Base-by-base conservation (phyloP, 192 early-diverging fungal genomes). In the Fimicolochytrium jonesii region DNA sequence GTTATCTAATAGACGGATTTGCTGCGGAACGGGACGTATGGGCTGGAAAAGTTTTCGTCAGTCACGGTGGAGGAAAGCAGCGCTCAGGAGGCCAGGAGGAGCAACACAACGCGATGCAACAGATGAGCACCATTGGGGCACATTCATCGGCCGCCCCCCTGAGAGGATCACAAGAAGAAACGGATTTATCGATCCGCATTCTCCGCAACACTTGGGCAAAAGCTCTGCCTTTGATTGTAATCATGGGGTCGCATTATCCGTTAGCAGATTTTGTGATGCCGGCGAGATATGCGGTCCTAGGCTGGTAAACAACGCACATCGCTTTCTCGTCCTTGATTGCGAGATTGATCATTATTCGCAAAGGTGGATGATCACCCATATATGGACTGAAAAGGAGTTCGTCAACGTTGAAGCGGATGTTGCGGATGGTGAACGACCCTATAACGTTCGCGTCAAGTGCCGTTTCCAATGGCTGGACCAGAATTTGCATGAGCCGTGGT, bases 1-100 rank as follows among this genome's bases (percentile, higher is more conserved):
- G 53, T 17, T 36, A 56, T 17, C 20, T 56, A 4, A 33, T 56
- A 20, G 53, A 56, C 33, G 51, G 51, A 34, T 56, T 56, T 20
- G 32, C 30, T 25, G 53, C 53, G 11, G 26, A 23, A 11, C 29
- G 53, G 18, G 53, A 56, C 33, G 32, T 31, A 13, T 56, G 53
- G 53, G 33, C 26, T 31, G 53, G 53, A 13, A 56, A 56, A 32
- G 53, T 56, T 2, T 56, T 35, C 33, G 37, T 56, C 29, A 36
- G 32, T 4, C 53, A 56, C 31, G 53, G 32, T 20, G 53, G 53
- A 3, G 53, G 53, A 6, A 34, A 28, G 43, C 43, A 44, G 4
- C n/a, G n/a, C n/a, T n/a, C n/a, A n/a, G n/a, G n/a, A n/a, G n/a
- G n/a, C n/a, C n/a, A n/a, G n/a, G n/a, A n/a, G n/a, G n/a, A n/a